Evolutionary conservation across 2,329 filamentous ascomycete genomes (phyloP).

Genomic region (Eurotiales sp.): DNA sequence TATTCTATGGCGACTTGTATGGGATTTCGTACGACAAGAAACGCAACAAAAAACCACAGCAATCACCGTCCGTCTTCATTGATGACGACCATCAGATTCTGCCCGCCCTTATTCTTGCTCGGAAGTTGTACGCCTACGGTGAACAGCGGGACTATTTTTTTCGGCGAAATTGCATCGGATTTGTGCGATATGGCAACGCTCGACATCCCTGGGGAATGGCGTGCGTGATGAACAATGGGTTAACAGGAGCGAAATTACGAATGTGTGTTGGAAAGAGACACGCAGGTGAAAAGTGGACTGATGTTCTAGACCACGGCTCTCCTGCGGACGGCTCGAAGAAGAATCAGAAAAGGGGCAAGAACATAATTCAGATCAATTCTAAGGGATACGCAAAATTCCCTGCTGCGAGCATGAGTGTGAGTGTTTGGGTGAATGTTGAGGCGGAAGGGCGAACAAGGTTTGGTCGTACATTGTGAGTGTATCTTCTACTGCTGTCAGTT

Average conservation of each 20-base stretch:
- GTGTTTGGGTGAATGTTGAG: constrained; percentile 58
- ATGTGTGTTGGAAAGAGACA: constrained; percentile 62
- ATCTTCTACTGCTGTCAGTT: neutral
- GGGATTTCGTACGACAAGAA: constrained; percentile 51
- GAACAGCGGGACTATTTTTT: constrained; percentile 63
- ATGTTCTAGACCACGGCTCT: constrained; percentile 47
- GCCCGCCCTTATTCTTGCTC: constrained; percentile 57
- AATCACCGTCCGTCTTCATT: constrained; percentile 41
- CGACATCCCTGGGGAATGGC: constrained; percentile 51
- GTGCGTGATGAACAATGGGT: constrained; percentile 54
- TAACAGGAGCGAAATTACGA: constrained; percentile 45
- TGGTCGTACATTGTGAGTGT: constrained; percentile 39
- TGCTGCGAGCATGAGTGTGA: constrained; percentile 52
- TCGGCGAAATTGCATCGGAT: constrained; percentile 57
- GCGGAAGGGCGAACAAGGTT: constrained; percentile 51
- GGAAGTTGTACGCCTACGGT: constrained; percentile 65
- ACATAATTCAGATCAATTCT: constrained; percentile 56
- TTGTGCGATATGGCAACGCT: constrained; percentile 50
- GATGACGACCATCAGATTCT: constrained; percentile 45
- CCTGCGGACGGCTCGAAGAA: neutral
- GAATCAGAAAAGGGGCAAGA: constrained; percentile 25
- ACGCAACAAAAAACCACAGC: constrained; percentile 18
- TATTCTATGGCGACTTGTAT: constrained; percentile 70
- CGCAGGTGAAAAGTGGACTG: constrained; percentile 60
- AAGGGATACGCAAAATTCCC: constrained; percentile 59